These are phyloP conservation scores for Neurospora sp. DNA, from an alignment of 495 filamentous ascomycete species.

Conservation along the genomic window DNA sequence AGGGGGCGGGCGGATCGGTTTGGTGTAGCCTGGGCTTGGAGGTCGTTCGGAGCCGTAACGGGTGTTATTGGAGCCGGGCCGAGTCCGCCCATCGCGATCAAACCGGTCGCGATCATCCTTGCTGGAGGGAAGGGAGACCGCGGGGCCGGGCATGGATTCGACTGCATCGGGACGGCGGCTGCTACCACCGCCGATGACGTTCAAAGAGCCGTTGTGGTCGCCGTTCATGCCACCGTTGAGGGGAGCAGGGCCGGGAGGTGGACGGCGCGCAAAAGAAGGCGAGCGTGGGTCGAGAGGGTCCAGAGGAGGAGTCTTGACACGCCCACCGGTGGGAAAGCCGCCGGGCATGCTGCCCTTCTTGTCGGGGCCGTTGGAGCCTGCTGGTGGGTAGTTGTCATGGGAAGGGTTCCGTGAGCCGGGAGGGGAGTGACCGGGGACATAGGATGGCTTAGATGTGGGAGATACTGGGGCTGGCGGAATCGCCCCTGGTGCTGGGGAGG, in stretches of 20 bases:
- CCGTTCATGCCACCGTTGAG: neutral
- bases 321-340: neutral
- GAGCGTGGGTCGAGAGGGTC: neutral
- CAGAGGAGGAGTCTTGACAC: neutral
- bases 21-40: neutral
- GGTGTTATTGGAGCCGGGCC: neutral
- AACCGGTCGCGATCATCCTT: neutral
- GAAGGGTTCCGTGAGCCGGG: neutral
- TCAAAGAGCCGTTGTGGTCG: neutral
- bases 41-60: neutral
- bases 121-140: neutral
- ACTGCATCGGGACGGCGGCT: neutral
- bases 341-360: neutral
- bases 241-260: neutral
- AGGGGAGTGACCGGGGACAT: neutral
- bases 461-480: neutral
- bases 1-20: neutral
- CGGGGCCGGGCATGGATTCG: conserved; percentile 1
- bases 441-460: neutral
- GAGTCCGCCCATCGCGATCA: neutral
- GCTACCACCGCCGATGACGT: neutral
- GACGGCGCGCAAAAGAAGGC: neutral
- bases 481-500: neutral
- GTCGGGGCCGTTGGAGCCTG: neutral
- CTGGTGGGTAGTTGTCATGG: neutral